A percentile compares a stretch with the other conserved stretches of the same genome.
phyloP scores from a whole-genome alignment of 257 asterid species.

The Petrea volubilis region DNA sequence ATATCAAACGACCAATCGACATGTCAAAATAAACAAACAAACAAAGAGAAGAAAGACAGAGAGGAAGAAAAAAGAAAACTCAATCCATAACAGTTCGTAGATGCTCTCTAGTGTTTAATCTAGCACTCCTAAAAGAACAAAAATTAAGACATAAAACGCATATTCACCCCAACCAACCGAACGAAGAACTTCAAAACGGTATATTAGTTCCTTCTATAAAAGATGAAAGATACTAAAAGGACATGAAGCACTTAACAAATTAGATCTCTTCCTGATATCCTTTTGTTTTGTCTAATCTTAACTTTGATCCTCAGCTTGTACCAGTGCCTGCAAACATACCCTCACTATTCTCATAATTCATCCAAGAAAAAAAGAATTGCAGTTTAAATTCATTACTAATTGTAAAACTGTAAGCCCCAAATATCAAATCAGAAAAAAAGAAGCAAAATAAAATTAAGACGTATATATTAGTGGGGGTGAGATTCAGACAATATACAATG shows the following conservation, averaged over 20 bases:
- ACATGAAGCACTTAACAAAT: not conserved
- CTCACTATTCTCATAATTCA: not conserved
- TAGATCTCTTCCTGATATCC: not conserved
- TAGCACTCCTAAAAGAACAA: not conserved
- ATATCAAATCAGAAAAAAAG: not conserved
- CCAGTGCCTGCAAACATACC: not conserved
- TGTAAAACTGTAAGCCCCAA: not conserved
- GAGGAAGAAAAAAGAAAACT: not conserved
- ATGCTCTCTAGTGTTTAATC: conserved; percentile 4
- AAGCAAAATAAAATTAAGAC: not conserved
- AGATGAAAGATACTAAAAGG: not conserved
- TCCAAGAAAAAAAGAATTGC: not conserved
- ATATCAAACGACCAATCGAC: not conserved
- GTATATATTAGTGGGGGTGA: too few species aligned
- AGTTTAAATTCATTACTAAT: not conserved
- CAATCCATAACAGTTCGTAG: not conserved
- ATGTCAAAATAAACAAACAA: not conserved
- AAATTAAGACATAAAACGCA: not conserved
- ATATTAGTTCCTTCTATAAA: not conserved
- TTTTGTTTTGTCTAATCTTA: not conserved
- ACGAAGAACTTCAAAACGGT: too few species aligned
- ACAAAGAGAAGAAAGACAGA: too few species aligned
- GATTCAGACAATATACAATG: not conserved
- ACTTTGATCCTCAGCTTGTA: not conserved
- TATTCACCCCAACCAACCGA: not conserved